These are phyloP conservation scores for Kurtzmaniella natalensis DNA, from an alignment of 1,139 yeast species.

Conservation along the genomic window DNA sequence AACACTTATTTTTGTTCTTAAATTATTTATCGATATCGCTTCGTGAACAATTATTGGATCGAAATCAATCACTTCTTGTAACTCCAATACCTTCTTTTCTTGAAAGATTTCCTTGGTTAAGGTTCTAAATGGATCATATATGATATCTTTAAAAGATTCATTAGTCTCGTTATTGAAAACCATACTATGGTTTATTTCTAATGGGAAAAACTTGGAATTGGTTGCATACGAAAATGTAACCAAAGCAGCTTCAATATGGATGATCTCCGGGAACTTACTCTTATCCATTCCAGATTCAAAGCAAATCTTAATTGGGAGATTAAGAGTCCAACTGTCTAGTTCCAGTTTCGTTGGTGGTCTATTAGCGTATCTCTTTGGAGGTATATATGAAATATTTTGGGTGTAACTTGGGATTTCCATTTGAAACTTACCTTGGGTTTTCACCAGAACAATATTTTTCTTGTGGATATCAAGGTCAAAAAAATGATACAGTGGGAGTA, in stretches of 20 bases:
- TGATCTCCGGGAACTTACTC: constrained; percentile 24
- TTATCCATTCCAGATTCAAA: constrained; percentile 11
- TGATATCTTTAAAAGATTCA: constrained; percentile 20
- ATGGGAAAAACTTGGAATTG: constrained; percentile 29
- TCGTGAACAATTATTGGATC: constrained; percentile 29
- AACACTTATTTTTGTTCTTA: constrained; percentile 2
- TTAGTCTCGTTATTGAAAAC: constrained; percentile 24
- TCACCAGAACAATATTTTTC: neutral
- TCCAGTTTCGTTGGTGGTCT: constrained; percentile 6
- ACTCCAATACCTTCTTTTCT: constrained; percentile 15
- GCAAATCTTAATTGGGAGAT: constrained; percentile 25
- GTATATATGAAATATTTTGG: constrained; percentile 27
- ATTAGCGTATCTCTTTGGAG: constrained; percentile 24
- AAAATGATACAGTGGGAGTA: neutral
- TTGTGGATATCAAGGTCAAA: neutral
- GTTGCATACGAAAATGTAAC: constrained; percentile 31
- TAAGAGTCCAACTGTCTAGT: constrained; percentile 23
- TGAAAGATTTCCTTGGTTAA: constrained; percentile 16
- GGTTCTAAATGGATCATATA: constrained; percentile 19
- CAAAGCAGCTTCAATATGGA: constrained; percentile 25
- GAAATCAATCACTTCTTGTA: constrained; percentile 25
- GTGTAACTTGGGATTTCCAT: constrained; percentile 24
- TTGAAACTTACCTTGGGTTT: constrained; percentile 9
- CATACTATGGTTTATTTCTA: constrained; percentile 39
- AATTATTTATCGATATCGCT: constrained; percentile 12